A percentile compares a stretch with the other conserved stretches of the same genome.
phyloP scores from a whole-genome alignment of 257 asterid genomes.

The Solanum arcanum region DNA sequence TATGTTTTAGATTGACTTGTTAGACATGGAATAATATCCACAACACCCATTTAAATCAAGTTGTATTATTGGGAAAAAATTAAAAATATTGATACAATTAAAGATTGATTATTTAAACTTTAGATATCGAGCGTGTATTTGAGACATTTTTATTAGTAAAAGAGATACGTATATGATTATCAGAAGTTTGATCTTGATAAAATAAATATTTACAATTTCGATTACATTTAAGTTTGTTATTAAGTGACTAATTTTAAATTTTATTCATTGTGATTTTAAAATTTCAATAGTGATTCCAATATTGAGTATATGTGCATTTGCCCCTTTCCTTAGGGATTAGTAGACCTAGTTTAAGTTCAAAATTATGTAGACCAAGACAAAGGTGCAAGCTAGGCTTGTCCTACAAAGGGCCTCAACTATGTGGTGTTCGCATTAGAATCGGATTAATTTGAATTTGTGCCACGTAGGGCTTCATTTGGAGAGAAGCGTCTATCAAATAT shows the following conservation, averaged over 20 bases:
- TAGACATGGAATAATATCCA: not conserved
- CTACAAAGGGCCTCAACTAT: too few species aligned
- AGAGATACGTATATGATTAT: not conserved
- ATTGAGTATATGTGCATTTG: not conserved
- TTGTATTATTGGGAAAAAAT: not conserved
- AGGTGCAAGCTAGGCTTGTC: too few species aligned
- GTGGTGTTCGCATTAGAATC: too few species aligned
- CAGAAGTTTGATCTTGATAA: not conserved
- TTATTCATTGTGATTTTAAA: not conserved
- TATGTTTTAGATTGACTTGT: not conserved
- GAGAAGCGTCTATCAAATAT: too few species aligned
- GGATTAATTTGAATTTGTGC: rapidly evolving
- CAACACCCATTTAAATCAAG: not conserved
- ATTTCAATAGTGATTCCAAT: not conserved
- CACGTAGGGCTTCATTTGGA: too few species aligned
- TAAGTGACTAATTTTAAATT: not conserved
- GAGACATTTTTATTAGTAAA: not conserved
- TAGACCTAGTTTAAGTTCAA: not conserved
- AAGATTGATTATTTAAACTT: not conserved
- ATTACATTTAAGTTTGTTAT: not conserved
- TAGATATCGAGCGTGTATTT: rapidly evolving
- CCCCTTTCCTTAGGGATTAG: not conserved
- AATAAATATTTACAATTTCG: not conserved
- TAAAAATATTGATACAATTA: not conserved
- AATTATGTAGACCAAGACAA: too few species aligned